Conservation (phyloP, 2,329 filamentous ascomycete genomes). For the Fusarium praegraminearum region DNA sequence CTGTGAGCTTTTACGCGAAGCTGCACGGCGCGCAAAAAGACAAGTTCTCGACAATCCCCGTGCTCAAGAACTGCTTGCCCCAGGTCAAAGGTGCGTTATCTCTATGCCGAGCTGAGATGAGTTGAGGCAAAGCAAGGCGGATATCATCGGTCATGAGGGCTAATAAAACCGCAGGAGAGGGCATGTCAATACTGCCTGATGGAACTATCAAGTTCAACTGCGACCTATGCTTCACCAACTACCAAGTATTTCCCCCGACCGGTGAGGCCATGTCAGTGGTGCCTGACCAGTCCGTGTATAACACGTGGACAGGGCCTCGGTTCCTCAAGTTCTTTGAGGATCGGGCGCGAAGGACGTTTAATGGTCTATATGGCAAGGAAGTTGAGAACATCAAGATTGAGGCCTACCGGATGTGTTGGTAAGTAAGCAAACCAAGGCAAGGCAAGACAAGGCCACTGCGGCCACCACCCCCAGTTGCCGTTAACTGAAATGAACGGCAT, state of each 20-base stretch:
- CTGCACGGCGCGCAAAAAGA: constrained; percentile 59
- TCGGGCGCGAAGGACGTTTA: constrained; percentile 54
- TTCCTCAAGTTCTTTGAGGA: constrained; percentile 60
- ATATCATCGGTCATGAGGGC: constrained; percentile 18
- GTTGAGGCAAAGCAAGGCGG: constrained; percentile 14
- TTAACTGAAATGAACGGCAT: neutral
- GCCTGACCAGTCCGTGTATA: constrained; percentile 58
- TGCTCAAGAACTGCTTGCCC: constrained; percentile 61
- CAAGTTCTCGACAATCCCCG: constrained; percentile 63
- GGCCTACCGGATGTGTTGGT: constrained; percentile 62
- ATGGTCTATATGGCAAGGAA: constrained; percentile 58
- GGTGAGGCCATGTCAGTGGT: constrained; percentile 66
- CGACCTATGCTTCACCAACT: constrained; percentile 69
- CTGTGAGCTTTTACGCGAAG: constrained; percentile 57
- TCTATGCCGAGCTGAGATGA: neutral
- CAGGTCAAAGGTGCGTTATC: constrained; percentile 57
- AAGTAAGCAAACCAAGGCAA: constrained; percentile 28
- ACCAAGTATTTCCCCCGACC: constrained; percentile 57
- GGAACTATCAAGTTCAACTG: constrained; percentile 72
- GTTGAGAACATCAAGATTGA: constrained; percentile 56
- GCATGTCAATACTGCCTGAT: constrained; percentile 59
- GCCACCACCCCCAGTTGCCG: neutral
- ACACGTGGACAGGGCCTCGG: constrained; percentile 55
- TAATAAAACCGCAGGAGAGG: constrained; percentile 52
- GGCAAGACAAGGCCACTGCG: neutral